A percentile compares a stretch with the other conserved stretches of the same genome.
These are phyloP conservation scores for Fusarium odoratissimum DNA, from an alignment of 2,329 filamentous ascomycete species.

Conservation along the genomic window DNA sequence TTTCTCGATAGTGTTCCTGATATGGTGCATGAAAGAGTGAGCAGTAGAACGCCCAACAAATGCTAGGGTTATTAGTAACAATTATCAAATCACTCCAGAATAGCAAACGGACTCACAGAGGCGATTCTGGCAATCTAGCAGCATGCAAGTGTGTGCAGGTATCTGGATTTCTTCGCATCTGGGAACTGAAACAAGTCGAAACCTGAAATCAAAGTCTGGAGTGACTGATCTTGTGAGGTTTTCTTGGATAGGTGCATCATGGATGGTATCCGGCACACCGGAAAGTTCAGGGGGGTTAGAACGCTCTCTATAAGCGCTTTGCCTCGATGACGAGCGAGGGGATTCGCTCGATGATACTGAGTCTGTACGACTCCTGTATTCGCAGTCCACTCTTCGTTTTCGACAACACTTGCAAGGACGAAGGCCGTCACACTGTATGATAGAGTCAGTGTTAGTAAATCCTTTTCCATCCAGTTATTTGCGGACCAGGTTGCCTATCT, in stretches of 20 bases:
- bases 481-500: background rate
- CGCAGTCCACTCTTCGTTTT: conserved; percentile 50
- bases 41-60: conserved; percentile 74
- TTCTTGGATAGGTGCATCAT: background rate
- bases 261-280: background rate
- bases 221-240: background rate
- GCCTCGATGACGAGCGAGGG: background rate
- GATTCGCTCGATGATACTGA: conserved; percentile 1
- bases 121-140: conserved; percentile 68
- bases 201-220: background rate
- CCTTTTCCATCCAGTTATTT: background rate
- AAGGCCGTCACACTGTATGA: conserved; percentile 67
- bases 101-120: conserved; percentile 58
- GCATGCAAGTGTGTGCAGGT: conserved; percentile 66
- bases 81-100: background rate
- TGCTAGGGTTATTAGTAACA: conserved; percentile 52
- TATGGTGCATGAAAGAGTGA: conserved; percentile 69
- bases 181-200: conserved; percentile 39
- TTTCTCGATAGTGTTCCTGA: conserved; percentile 69
- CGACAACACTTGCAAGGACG: conserved; percentile 69
- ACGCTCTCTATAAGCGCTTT: background rate
- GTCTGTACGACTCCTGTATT: conserved; percentile 9
- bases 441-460: conserved; percentile 1
- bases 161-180: conserved; percentile 66
- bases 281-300: background rate